A percentile compares a stretch with the other conserved stretches of the same genome.
phyloP scores from a whole-genome alignment of 164 flowering plant species.

The Aristolochia californica region DNA sequence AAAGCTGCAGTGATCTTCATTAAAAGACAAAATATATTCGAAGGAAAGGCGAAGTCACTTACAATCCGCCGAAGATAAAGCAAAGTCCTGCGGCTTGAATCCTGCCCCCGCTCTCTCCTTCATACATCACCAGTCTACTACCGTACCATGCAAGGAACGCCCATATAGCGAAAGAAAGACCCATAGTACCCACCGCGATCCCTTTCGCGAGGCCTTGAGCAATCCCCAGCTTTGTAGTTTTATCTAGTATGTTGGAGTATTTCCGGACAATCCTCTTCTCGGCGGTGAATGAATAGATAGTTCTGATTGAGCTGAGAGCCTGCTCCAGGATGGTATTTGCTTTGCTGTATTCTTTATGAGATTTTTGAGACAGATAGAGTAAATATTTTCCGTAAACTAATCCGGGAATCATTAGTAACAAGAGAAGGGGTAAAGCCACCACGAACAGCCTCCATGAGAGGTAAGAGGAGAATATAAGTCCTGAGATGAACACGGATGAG shows the following conservation, averaged over 20 bases:
- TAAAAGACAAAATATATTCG: no score
- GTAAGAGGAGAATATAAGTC: constrained; percentile 24
- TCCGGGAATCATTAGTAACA: constrained; percentile 22
- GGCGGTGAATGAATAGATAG: constrained; percentile 40
- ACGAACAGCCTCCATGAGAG: constrained; percentile 51
- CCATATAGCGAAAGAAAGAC: constrained; percentile 39
- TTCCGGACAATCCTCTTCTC: constrained; percentile 25
- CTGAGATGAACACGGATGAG: constrained; percentile 24
- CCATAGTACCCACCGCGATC: constrained; percentile 43
- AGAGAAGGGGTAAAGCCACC: constrained; percentile 34
- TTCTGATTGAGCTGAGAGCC: constrained; percentile 41
- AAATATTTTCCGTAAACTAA: constrained; percentile 25
- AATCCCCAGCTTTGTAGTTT: constrained; percentile 27
- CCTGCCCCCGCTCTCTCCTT: constrained; percentile 34
- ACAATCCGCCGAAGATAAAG: constrained; percentile 40
- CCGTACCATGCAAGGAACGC: constrained; percentile 43
- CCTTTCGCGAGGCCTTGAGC: constrained; percentile 45
- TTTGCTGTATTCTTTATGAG: constrained; percentile 26
- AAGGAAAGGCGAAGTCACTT: constrained; percentile 6
- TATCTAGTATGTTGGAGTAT: constrained; percentile 26
- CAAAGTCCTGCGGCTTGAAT: constrained; percentile 29
- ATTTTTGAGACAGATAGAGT: constrained; percentile 17
- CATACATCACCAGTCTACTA: constrained; percentile 26
- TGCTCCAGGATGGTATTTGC: constrained; percentile 55
- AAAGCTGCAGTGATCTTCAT: no score